These are phyloP conservation scores for Priceomyces fermenticarens DNA, from an alignment of 805 yeast genomes.

Conservation along the genomic window DNA sequence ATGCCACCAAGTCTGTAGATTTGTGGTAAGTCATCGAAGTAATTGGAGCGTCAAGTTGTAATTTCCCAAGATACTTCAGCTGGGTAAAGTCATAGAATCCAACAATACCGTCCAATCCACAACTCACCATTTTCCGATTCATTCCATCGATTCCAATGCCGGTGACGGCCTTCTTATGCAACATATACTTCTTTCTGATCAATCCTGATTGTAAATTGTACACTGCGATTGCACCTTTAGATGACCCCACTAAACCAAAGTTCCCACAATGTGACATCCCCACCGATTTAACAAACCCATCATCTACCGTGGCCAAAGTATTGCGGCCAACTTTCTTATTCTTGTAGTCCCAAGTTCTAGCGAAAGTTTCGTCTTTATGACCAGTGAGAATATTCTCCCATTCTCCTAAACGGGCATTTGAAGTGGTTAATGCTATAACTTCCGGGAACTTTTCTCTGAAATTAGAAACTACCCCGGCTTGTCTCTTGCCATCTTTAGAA, in stretches of 20 bases:
- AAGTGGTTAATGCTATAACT: constrained; percentile 65
- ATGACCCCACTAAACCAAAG: constrained; percentile 88
- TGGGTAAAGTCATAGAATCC: constrained; percentile 83
- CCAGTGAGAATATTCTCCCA: constrained; percentile 94
- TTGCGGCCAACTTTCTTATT: constrained; percentile 78
- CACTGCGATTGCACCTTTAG: constrained; percentile 78
- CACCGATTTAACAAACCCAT: constrained; percentile 69
- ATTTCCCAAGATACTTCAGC: constrained; percentile 61
- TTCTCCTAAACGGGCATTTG: constrained; percentile 73
- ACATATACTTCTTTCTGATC: constrained; percentile 62
- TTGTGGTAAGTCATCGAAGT: constrained; percentile 76
- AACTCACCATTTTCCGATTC: constrained; percentile 82
- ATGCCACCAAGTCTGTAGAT: constrained; percentile 79
- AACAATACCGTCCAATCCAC: constrained; percentile 85
- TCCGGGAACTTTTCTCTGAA: constrained; percentile 75
- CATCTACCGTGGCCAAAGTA: constrained; percentile 71
- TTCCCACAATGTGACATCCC: constrained; percentile 92
- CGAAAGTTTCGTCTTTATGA: constrained; percentile 78
- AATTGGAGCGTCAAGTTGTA: constrained; percentile 72
- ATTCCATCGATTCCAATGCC: constrained; percentile 88
- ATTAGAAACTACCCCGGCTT: constrained; percentile 53
- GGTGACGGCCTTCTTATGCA: constrained; percentile 78
- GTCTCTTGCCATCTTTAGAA: constrained; percentile 30
- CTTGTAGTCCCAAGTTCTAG: constrained; percentile 86
- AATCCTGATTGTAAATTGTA: constrained; percentile 92